Percentiles rank a stretch among this genome's conserved stretches.
Evolutionary conservation across 371 early-diverging fungal genomes (phyloP).

Genomic region (Cokeromyces recurvatus): DNA sequence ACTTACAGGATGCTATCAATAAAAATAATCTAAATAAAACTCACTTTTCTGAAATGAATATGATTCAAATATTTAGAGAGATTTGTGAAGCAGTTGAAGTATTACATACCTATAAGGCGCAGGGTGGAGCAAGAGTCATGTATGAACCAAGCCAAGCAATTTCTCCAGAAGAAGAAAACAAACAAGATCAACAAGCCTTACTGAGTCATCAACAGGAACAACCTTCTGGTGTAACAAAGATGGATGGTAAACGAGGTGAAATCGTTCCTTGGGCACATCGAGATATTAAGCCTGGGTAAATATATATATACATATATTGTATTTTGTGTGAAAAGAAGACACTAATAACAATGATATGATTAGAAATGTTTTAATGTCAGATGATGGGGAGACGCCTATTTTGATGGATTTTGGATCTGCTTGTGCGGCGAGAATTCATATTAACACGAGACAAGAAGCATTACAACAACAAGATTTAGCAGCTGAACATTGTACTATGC

Average conservation of each 20-base stretch:
- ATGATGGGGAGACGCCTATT: constrained; percentile 32
- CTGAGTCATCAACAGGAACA: constrained; percentile 11
- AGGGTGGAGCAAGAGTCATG: constrained; percentile 23
- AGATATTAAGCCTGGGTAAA: constrained; percentile 70
- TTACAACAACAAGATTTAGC: constrained; percentile 71
- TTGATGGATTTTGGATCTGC: constrained; percentile 73
- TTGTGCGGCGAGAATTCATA: constrained; percentile 51
- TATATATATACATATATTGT: background rate
- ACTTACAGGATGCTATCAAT: constrained; percentile 51
- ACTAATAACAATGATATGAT: background rate
- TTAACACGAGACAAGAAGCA: constrained; percentile 59
- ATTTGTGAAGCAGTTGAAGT: constrained; percentile 52
- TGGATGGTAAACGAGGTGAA: constrained; percentile 20
- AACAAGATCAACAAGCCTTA: constrained; percentile 12
- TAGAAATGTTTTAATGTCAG: constrained; percentile 51
- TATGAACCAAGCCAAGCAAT: constrained; percentile 18
- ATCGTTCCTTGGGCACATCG: constrained; percentile 59
- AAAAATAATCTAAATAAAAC: constrained; percentile 37
- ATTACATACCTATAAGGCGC: constrained; percentile 54
- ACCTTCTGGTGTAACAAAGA: constrained; percentile 6
- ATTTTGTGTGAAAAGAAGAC: background rate
- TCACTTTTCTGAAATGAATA: constrained; percentile 46
- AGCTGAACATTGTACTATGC: constrained; percentile 71
- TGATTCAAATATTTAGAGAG: constrained; percentile 49
- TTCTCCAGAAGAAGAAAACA: constrained; percentile 11